A percentile compares a stretch with the other conserved stretches of the same genome.
phyloP scores from a whole-genome alignment of 805 yeast species.

The Spathaspora girioi region DNA sequence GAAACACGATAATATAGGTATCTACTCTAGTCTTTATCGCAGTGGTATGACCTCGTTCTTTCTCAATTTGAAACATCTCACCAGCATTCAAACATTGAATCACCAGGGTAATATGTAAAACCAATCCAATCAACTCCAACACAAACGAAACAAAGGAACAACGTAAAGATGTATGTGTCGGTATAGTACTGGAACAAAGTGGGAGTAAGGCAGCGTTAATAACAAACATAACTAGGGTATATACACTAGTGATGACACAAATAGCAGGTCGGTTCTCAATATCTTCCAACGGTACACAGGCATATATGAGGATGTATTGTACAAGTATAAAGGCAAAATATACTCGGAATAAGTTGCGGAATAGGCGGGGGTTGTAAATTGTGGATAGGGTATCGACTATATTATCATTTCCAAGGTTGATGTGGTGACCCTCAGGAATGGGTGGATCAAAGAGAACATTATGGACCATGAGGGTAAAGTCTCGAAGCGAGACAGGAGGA shows the following conservation, averaged over 20 bases:
- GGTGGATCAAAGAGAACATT: slow-evolving; percentile 16
- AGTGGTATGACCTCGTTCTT: neutral
- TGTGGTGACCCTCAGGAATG: slow-evolving; percentile 10
- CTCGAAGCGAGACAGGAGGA: neutral
- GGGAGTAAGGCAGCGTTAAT: slow-evolving; percentile 19
- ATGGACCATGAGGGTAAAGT: slow-evolving; percentile 12
- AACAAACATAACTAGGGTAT: slow-evolving; percentile 17
- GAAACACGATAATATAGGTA: slow-evolving; percentile 21
- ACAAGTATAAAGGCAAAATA: slow-evolving; percentile 20
- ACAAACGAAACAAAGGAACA: slow-evolving; percentile 15
- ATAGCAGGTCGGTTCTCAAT: slow-evolving; percentile 29
- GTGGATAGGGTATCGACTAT: slow-evolving; percentile 10
- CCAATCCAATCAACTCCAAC: slow-evolving; percentile 18
- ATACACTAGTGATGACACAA: slow-evolving; percentile 17
- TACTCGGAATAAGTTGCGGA: slow-evolving; percentile 10
- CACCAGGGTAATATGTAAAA: slow-evolving; percentile 14
- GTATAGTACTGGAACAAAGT: slow-evolving; percentile 15
- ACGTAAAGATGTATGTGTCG: slow-evolving; percentile 14
- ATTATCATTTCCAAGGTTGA: slow-evolving; percentile 9
- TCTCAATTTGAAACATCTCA: slow-evolving; percentile 25
- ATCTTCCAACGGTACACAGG: slow-evolving; percentile 31
- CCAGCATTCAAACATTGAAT: slow-evolving; percentile 17
- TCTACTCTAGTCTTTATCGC: slow-evolving; percentile 25
- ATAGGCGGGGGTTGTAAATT: slow-evolving; percentile 12
- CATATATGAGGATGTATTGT: slow-evolving; percentile 27